Base-by-base conservation (phyloP, 1,284 basidiomycete species). In the Cutaneotrichosporon cavernicola region DNA sequence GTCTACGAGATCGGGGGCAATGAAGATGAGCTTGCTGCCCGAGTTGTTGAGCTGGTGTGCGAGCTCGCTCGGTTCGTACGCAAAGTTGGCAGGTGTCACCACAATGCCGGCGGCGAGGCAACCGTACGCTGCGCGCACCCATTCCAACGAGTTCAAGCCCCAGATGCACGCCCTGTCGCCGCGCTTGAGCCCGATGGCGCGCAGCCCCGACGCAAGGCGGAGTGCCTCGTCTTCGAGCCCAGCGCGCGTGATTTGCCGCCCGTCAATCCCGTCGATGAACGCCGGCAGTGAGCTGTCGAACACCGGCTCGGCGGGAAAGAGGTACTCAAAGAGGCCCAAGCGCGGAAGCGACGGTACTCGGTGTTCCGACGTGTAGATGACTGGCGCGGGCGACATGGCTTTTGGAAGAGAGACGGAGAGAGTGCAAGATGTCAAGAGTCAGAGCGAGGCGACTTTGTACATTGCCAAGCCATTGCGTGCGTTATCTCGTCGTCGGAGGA, bases 251-350 rank as follows among this genome's bases (percentile, higher is more conserved):
- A 91, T 70, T 2, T 82, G 81, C 0, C 83, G 79, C 1, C 86
- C 88, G 0, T 88, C 85, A 1, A 80, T 76, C 0, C 87, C 87
- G 70, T 91, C 90, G 60, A 90, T 83, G 74, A 87, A 90, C 0
- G 89, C 88, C 10, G 84, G 83, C 4, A 78, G 66, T 18, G 66
- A 58, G 5, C 63, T 59, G 11, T 50, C 40, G 34, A 56, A 18
- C 30, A 46, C 56, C 14, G 63, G 55, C n/a, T 11, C 36, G 46
- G 51, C 36, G 3, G 62, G 62, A 7, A 63, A 38, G 18, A 64
- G 60, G 56, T 64, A 66, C 31, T 60, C 38, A 52, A 66, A 66
- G n/a, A 64, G 22, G 4, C 46, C 50, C 13, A 32, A n/a, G 22
- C 62, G 57, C 21, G 64, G 64, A 26, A 65, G 64, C 26, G 51